Evolutionary conservation across 179 eudicot species (phyloP).

Genomic region (Drosera spatulata): DNA sequence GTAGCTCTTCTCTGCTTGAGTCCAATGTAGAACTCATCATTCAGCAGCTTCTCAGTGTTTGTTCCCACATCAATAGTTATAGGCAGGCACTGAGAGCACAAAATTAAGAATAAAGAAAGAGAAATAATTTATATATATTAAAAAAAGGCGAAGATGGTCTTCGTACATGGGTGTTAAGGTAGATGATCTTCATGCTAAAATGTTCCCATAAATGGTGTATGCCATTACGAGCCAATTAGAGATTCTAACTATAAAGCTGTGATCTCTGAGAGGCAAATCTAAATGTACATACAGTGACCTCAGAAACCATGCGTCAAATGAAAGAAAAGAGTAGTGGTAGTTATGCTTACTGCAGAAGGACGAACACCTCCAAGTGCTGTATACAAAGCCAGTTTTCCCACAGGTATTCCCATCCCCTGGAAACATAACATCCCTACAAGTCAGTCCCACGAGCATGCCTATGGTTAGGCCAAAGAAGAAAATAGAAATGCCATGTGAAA

Average conservation of each 20-base stretch:
- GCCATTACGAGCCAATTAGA: too few relatives aligned
- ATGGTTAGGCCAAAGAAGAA: too few relatives aligned
- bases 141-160: neutral
- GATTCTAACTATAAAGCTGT: too few relatives aligned
- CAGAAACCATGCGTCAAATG: too few relatives aligned
- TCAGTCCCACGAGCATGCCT: too few relatives aligned
- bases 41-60: constrained; percentile 59
- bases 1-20: constrained; percentile 70
- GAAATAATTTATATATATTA: neutral
- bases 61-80: constrained; percentile 85
- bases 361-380: constrained; percentile 94
- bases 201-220: too few relatives aligned
- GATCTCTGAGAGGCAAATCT: too few relatives aligned
- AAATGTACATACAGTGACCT: too few relatives aligned
- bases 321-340: neutral
- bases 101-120: neutral
- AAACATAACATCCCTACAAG: neutral
- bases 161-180: too few relatives aligned
- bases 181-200: too few relatives aligned
- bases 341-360: constrained; percentile 65
- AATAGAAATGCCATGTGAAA: too few relatives aligned
- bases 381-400: constrained; percentile 74
- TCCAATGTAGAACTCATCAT: constrained; percentile 85
- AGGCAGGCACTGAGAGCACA: constrained; percentile 60
- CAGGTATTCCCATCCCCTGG: constrained; percentile 97